Base-by-base conservation (phyloP, 768 basidiomycete genomes). In the Gymnopilus dilepis region DNA sequence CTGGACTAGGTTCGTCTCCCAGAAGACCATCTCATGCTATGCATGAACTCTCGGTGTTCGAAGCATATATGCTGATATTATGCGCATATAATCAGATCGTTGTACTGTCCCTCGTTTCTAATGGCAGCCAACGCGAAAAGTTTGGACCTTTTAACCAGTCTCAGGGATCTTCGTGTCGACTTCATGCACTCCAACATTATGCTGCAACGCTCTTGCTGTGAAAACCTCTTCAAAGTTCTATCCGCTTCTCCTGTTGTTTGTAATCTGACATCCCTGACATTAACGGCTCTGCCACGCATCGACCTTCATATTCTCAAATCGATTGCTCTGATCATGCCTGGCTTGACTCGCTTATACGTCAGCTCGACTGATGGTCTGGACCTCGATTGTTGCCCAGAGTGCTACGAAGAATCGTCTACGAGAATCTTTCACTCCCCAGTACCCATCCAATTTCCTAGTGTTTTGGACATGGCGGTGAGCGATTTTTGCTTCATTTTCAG, bases 371-470 rank as follows among this genome's bases (percentile, higher is more conserved):
- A 88, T 62, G 79, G 86, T 38, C 75, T 90, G 45, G 82, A 85
- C 58, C 67, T 78, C 28, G 76, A 73, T 53, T 89, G 87, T 69
- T 91, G 89, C 70, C 85, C 84, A 80, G 66, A 69, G 45, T 91
- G 90, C 69, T 85, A 85, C 61, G 86, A 86, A 73, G 88, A 89
- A 42, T 86, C 83, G 50, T 74, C 85, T 24, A 79, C 74, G 8
- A 77, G 79, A 52, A 79, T 80, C 24, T 61, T 80, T 3, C 88
- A 91, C 71, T 91, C 89, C 6, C 89, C 89, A 0, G 77, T 91
- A 58, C 84, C 84, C 6, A 81, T 83, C 17, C 69, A 80, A 26
- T 87, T 79, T 65, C 56, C 70, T 15, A 75, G 78, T 26, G 78
- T 74, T 7, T 66, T 73, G 47, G 70, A 73, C 12, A 75, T 91